Base-by-base conservation (phyloP, 2,329 filamentous ascomycete species). In the Didymella pinodella region DNA sequence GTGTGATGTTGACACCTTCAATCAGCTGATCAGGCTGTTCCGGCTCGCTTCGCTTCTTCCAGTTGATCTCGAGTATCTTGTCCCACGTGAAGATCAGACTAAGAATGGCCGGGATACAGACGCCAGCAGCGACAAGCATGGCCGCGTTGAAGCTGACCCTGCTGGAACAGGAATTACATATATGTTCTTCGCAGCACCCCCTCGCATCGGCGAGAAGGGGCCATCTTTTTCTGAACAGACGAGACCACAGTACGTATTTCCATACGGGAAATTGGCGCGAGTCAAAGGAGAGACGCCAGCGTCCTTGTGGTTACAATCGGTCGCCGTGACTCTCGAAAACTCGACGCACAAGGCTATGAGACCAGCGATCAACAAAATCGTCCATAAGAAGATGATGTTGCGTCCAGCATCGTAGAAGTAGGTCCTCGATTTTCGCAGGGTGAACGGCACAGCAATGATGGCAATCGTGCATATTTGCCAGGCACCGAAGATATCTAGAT, bases 351-450 rank as follows among this genome's bases (percentile, higher is more conserved):
- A 77, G 59, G 86, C 87, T 18, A 89, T 59, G 1, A 89, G 74
- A 0, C 87, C 88, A 25, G 84, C 82, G 12, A 90, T 78, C 28
- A 90, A 75, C 2, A 90, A 76, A 4, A 81, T 79, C 0, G 86
- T 87, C 88, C 88, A 90, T 0, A 88, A 32, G 64, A 90, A 90
- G 53, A 90, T 89, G 44, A 85, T 83, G 62, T 89, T 89, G 34
- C 88, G 80, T 2, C 87, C 87, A 0, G 85, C 85, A 22, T 85
- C 82, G 51, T 86, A 80, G 69, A 89, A 90, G 68, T 90, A 90
- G 0, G 87, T 90, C 16, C 76, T 76, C 1, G 87, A 90, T 43
- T 87, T 72, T 61, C 83, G 81, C 22, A 88, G 86, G 0, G 87
- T 88, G 0, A 87, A 80, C 0, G 88, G 88, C 4, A 85, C 88